A percentile compares a stretch with the other conserved stretches of the same genome.
phyloP scores from a whole-genome alignment of 352 stramenopile species.

The Aphanomyces astaci region DNA sequence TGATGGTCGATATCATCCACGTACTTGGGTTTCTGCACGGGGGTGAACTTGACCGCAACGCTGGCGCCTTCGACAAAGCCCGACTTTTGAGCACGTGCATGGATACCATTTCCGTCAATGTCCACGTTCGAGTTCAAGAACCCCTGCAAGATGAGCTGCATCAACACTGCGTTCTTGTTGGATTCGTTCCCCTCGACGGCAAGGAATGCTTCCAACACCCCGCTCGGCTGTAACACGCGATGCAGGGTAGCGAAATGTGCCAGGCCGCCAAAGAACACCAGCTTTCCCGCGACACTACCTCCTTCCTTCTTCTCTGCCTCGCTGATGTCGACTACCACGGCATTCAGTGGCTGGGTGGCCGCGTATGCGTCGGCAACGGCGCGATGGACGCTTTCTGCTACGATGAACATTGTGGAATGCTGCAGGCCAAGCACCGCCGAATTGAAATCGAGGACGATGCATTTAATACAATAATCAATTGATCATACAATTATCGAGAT shows the following conservation, averaged over 20 bases:
- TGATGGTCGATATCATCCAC: too few species aligned
- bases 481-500: background rate
- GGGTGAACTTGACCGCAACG: conserved; percentile 45
- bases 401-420: conserved; percentile 40
- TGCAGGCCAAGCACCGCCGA: conserved; percentile 34
- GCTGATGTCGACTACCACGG: conserved; percentile 28
- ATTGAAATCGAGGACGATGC: conserved; percentile 32
- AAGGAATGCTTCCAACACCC: conserved; percentile 5
- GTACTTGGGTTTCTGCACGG: conserved; percentile 28
- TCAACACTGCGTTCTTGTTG: conserved; percentile 46
- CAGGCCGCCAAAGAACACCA: conserved; percentile 7
- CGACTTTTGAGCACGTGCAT: conserved; percentile 61
- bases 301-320: conserved; percentile 52
- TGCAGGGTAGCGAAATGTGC: background rate
- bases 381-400: conserved; percentile 24
- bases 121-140: conserved; percentile 52
- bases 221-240: conserved; percentile 12
- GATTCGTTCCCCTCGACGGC: background rate
- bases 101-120: conserved; percentile 26
- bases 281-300: conserved; percentile 2
- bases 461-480: background rate
- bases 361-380: background rate
- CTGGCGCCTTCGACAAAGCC: conserved; percentile 37
- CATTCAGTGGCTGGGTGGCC: background rate
- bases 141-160: conserved; percentile 72